phyloP scores from a whole-genome alignment of 2,329 filamentous ascomycete species.

The Pseudogymnoascus sp. region DNA sequence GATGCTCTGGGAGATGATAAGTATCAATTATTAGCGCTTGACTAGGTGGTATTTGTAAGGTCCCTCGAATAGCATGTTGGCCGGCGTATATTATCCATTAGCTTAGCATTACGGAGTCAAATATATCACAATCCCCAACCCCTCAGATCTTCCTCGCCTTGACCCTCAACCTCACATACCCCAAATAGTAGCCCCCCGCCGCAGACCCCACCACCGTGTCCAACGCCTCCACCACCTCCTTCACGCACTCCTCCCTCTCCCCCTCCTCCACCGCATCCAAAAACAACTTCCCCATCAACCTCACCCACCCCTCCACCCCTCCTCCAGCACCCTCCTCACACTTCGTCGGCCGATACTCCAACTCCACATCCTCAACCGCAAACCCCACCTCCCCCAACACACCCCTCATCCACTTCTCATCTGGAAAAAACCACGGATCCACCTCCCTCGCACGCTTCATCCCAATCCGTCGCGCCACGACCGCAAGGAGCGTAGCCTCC shows the following conservation, averaged over 20 bases:
- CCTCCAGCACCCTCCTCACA: constrained; percentile 45
- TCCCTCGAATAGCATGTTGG: background rate
- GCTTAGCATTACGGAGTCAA: background rate
- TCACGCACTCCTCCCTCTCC: constrained; percentile 44
- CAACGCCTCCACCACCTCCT: constrained; percentile 46
- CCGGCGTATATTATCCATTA: background rate
- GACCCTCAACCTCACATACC: constrained; percentile 46
- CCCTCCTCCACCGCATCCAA: constrained; percentile 43
- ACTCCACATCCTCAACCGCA: constrained; percentile 41
- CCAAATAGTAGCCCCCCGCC: constrained; percentile 48
- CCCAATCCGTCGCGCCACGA: constrained; percentile 43
- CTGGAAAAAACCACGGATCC: constrained; percentile 66
- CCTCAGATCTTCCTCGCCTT: constrained; percentile 33
- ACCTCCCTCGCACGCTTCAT: constrained; percentile 39
- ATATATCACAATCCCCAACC: background rate
- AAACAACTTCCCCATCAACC: constrained; percentile 52
- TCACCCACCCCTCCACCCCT: constrained; percentile 57
- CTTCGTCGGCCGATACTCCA: constrained; percentile 56
- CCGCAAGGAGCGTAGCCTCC: constrained; percentile 46
- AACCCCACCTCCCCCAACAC: constrained; percentile 31
- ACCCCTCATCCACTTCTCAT: constrained; percentile 46
- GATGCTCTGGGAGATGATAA: constrained; percentile 55
- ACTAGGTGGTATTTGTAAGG: constrained; percentile 14
- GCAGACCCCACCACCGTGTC: constrained; percentile 46
- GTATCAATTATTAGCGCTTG: constrained; percentile 41